Base-by-base conservation (phyloP, 441 rosid genomes). In the Syzygium syzygioides region DNA sequence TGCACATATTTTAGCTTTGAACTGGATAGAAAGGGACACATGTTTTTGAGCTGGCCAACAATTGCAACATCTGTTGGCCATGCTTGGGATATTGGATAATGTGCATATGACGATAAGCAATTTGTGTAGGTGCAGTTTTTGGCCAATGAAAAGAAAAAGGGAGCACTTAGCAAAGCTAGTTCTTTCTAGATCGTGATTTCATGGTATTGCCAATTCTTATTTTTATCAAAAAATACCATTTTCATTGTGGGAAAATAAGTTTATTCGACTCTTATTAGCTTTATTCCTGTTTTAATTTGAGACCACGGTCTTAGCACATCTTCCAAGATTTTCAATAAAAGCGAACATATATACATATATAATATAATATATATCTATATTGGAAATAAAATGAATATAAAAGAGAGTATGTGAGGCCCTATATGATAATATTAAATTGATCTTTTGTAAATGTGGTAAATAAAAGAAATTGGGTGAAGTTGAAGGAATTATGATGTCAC, bases 401-500 rank as follows among this genome's bases (percentile, higher is more conserved):
- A 26, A 59, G n/a, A 26, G 32, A 28, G n/a, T 10, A 57, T 57
- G 62, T 10, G 62, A 57, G 62, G n/a, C n/a, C 62, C 62, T 4
- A 11, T 10, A 25, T 57, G 14, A 57, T 25, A 57, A 57, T n/a
- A 25, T 57, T 6, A 57, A 57, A 57, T 57, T 4, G 14, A 10
- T 57, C 10, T 10, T 53, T 55, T 62, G 13, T 57, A 20, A 34
- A 71, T 71, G 50, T 1, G 80, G 80, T 34, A 10, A 20, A 79
- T 20, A 12, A 6, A 10, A 84, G 66, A 32, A n/a, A 28, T 23
- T 45, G 20, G 84, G 45, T 32, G 34, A 37, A 86, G 89, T 85
- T 79, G 80, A 56, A 60, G 87, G 89, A 88, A 79, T 89, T 89
- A 76, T 85, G 86, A 89, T 86, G 90, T 85, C 71, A 89, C 60